phyloP scores from a whole-genome alignment of 257 asterid genomes.

The Nicotiana attenuata region DNA sequence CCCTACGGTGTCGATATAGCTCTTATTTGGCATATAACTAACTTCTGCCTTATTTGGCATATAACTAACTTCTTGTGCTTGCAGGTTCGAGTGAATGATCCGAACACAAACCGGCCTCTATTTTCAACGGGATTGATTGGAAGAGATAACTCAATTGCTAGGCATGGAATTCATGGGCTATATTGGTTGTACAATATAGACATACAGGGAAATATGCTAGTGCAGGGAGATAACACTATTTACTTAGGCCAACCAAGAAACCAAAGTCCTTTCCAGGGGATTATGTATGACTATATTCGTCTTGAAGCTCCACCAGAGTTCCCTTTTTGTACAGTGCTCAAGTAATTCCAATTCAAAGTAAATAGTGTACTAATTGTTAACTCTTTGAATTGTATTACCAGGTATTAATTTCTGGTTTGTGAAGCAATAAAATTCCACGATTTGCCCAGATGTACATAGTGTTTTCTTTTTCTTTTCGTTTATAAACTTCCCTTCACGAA shows the following conservation, averaged over 20 bases:
- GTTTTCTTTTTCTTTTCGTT: no score
- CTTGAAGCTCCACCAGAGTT: conserved; percentile 43
- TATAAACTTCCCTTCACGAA: no score
- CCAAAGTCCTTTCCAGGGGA: conserved; percentile 46
- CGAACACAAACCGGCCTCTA: conserved; percentile 26
- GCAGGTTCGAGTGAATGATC: conserved; percentile 54
- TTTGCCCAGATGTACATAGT: background rate
- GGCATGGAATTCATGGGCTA: conserved; percentile 81
- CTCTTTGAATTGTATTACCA: background rate
- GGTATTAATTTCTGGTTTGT: background rate
- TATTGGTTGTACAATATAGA: conserved; percentile 61
- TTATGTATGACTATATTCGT: conserved; percentile 76
- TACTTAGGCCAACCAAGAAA: conserved; percentile 58
- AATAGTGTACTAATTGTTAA: background rate
- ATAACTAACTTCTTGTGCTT: background rate
- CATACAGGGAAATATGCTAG: conserved; percentile 28
- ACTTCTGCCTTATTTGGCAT: background rate
- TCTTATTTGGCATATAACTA: background rate
- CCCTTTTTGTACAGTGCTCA: background rate
- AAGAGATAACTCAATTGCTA: conserved; percentile 70
- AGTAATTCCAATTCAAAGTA: background rate
- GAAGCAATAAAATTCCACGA: background rate
- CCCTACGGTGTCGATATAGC: background rate
- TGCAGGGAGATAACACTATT: conserved; percentile 41
- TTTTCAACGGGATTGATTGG: conserved; percentile 62